Evolutionary conservation across 2,329 filamentous ascomycete species (phyloP).

Genomic region (Cadophora luteo-olivacea): DNA sequence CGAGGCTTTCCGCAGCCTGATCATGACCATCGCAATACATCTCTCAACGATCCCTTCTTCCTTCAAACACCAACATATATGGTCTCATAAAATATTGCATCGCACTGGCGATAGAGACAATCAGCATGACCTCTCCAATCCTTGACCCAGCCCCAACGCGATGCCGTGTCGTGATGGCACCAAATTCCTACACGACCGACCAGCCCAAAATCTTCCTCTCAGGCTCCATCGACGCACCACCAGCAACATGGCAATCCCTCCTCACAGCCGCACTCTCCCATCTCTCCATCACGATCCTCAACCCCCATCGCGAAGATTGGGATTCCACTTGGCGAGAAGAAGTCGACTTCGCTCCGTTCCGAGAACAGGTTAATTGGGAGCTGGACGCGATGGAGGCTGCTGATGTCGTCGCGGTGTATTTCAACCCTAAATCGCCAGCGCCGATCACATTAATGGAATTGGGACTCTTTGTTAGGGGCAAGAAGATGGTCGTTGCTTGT

Average conservation of each 20-base stretch:
- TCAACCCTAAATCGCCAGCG: constrained; percentile 58
- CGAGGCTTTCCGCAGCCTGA: constrained; percentile 8
- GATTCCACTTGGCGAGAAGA: constrained; percentile 59
- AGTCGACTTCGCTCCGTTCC: constrained; percentile 53
- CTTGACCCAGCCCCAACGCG: not conserved
- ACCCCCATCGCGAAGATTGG: constrained; percentile 65
- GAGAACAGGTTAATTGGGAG: constrained; percentile 66
- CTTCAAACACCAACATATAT: not conserved
- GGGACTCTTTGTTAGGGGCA: constrained; percentile 57
- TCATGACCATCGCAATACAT: not conserved
- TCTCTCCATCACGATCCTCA: constrained; percentile 59
- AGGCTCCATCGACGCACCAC: constrained; percentile 55
- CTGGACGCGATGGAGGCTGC: constrained; percentile 60
- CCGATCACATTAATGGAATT: constrained; percentile 67
- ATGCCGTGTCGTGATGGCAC: constrained; percentile 29
- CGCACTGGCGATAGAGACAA: not conserved
- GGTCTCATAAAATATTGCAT: too few relatives aligned
- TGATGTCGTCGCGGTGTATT: constrained; percentile 62
- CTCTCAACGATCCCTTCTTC: not conserved
- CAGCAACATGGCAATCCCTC: constrained; percentile 54
- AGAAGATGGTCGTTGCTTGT: constrained; percentile 58
- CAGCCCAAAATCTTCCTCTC: constrained; percentile 59
- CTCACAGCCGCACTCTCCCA: constrained; percentile 51
- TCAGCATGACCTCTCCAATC: not conserved
- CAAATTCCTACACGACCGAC: constrained; percentile 25